These are phyloP conservation scores for Kondoa malvinella DNA, from an alignment of 768 basidiomycete species.

Conservation along the genomic window DNA sequence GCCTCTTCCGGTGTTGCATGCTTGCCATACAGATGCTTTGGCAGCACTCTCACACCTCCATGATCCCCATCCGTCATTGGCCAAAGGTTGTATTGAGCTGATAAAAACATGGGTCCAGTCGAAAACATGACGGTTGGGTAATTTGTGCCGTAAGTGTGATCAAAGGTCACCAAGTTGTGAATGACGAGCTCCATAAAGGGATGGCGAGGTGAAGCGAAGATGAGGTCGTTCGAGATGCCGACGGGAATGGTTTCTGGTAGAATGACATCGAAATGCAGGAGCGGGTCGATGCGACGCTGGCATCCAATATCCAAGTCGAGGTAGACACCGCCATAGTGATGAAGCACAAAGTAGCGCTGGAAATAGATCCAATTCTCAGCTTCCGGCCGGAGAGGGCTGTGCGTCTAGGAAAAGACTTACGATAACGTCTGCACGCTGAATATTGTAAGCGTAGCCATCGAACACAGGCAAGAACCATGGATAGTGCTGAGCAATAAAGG, in stretches of 20 bases:
- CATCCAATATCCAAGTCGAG: slow-evolving; percentile 84
- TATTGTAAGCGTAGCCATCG: slow-evolving; percentile 49
- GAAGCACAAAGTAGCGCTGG: slow-evolving; percentile 78
- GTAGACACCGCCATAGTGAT: slow-evolving; percentile 89
- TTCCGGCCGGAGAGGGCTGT: not conserved
- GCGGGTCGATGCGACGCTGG: slow-evolving; percentile 10
- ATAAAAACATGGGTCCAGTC: slow-evolving; percentile 97
- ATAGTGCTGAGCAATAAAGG: slow-evolving; percentile 75
- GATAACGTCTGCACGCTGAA: slow-evolving; percentile 72
- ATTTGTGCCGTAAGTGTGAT: slow-evolving; percentile 85
- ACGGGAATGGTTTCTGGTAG: slow-evolving; percentile 92
- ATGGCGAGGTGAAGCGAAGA: slow-evolving; percentile 68
- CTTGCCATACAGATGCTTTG: slow-evolving; percentile 96
- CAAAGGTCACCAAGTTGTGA: slow-evolving; percentile 74
- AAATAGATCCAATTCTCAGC: too few relatives aligned
- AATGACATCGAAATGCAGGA: slow-evolving; percentile 33
- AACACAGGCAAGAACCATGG: slow-evolving; percentile 86
- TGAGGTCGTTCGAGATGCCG: slow-evolving; percentile 92
- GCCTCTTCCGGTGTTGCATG: slow-evolving; percentile 69
- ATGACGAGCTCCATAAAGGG: slow-evolving; percentile 86
- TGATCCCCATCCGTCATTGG: not conserved
- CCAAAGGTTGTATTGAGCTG: slow-evolving; percentile 80
- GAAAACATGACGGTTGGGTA: slow-evolving; percentile 99
- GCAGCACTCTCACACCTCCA: slow-evolving; percentile 63
- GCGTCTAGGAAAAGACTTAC: not conserved